A percentile compares a stretch with the other conserved stretches of the same genome.
Evolutionary conservation across 1,284 basidiomycete species (phyloP).

Genomic region (Phellinidium pouzarii): DNA sequence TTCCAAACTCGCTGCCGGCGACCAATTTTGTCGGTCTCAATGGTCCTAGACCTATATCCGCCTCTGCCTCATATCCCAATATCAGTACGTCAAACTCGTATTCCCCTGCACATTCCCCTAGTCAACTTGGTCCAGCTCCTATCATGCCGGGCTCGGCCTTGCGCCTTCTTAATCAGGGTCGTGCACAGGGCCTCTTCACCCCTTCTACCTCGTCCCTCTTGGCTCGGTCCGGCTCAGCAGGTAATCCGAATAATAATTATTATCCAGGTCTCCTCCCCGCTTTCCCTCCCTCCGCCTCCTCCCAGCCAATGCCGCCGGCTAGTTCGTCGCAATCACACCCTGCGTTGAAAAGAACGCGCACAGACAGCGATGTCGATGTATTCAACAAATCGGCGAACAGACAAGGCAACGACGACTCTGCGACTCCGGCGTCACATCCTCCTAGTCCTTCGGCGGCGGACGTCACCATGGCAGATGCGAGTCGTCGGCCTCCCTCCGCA

Average conservation of each 20-base stretch:
- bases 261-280: slow-evolving; percentile 22
- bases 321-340: not conserved
- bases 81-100: slow-evolving; percentile 36
- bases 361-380: slow-evolving; percentile 17
- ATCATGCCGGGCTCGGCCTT: slow-evolving; percentile 78
- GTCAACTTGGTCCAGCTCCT: slow-evolving; percentile 62
- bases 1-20: slow-evolving; percentile 40
- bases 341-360: slow-evolving; percentile 16
- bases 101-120: slow-evolving; percentile 30
- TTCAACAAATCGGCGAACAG: not conserved
- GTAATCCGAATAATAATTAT: slow-evolving; percentile 13
- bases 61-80: slow-evolving; percentile 41
- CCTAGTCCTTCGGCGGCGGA: slow-evolving; percentile 27
- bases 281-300: slow-evolving; percentile 11
- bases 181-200: slow-evolving; percentile 78
- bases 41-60: slow-evolving; percentile 45
- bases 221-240: slow-evolving; percentile 18
- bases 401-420: not conserved
- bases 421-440: slow-evolving; percentile 21
- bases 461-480: slow-evolving; percentile 36
- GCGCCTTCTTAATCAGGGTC: slow-evolving; percentile 73
- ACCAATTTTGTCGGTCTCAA: slow-evolving; percentile 35
- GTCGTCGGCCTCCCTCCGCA: slow-evolving; percentile 42
- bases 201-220: slow-evolving; percentile 57
- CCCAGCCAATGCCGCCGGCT: slow-evolving; percentile 2